Percentiles rank a stretch among this genome's conserved stretches.
Conservation (phyloP, 768 basidiomycete species). For the Gyrodon lividus region DNA sequence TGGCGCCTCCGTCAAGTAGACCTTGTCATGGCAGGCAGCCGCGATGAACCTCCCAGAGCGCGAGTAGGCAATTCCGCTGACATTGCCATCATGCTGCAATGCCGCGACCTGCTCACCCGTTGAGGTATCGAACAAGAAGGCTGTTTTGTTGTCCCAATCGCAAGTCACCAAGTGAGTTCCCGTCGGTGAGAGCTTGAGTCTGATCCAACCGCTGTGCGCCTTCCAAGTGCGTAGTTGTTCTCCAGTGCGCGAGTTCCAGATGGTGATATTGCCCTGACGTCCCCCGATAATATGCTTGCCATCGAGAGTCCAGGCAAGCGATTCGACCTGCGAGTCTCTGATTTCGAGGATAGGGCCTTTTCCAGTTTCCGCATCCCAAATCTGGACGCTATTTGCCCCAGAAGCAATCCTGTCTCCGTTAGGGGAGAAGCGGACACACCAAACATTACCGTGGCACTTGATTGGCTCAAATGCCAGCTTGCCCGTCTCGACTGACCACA, state of each 20-base stretch:
- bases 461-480: not conserved
- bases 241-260: not conserved
- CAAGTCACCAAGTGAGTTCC: not conserved
- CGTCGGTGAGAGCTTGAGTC: not conserved
- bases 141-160: not conserved
- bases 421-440: not conserved
- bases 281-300: not conserved
- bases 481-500: no score
- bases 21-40: not conserved
- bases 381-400: not conserved
- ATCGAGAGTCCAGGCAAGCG: not conserved
- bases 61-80: constrained; percentile 1
- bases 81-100: not conserved
- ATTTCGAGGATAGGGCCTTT: not conserved
- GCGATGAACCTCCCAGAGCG: constrained; percentile 2
- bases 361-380: not conserved
- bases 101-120: not conserved
- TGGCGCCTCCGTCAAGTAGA: not conserved
- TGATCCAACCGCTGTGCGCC: not conserved
- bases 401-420: not conserved
- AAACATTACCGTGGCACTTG: not conserved
- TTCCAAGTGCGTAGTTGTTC: not conserved
- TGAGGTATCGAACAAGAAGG: not conserved
- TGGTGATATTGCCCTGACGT: not conserved
- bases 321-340: not conserved